Conservation (phyloP, 2,329 filamentous ascomycete genomes). For the Aspergillus terreus region DNA sequence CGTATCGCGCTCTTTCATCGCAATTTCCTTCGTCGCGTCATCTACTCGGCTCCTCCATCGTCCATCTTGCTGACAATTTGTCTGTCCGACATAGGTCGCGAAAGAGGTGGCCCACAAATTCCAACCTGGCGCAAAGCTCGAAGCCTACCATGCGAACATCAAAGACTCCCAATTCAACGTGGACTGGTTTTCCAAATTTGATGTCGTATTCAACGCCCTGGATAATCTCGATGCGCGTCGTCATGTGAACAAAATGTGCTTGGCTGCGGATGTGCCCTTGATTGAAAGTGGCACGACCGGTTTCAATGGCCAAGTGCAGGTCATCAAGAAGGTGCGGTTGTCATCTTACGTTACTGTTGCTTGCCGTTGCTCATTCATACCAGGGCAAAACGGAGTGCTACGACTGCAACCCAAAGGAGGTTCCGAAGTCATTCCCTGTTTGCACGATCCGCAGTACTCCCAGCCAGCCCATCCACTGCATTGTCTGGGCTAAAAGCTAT, state of each 20-base stretch:
- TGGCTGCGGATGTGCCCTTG: constrained; percentile 83
- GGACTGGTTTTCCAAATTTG: constrained; percentile 80
- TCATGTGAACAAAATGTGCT: constrained; percentile 96
- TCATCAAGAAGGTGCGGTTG: constrained; percentile 70
- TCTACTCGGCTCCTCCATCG: not conserved
- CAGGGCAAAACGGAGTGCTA: constrained; percentile 87
- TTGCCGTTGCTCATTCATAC: constrained; percentile 8
- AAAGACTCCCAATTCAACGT: constrained; percentile 84
- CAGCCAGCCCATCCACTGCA: constrained; percentile 95
- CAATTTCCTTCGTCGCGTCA: not conserved
- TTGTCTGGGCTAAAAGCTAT: constrained; percentile 98
- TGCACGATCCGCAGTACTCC: constrained; percentile 97
- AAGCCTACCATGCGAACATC: constrained; percentile 91
- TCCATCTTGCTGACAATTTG: not conserved
- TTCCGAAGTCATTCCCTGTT: constrained; percentile 89
- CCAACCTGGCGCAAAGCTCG: constrained; percentile 81
- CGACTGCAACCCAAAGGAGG: constrained; percentile 85
- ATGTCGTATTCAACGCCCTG: constrained; percentile 90
- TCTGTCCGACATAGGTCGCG: constrained; percentile 61
- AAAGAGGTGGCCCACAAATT: constrained; percentile 88
- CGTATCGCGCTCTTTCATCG: constrained; percentile 8
- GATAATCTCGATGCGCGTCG: constrained; percentile 92
- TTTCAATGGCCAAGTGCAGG: constrained; percentile 96
- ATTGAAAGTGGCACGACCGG: constrained; percentile 97
- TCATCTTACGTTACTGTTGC: not conserved